Percentiles rank a stretch among this genome's conserved stretches.
Conservation (phyloP, 371 early-diverging fungal genomes). For the Actinomortierella wolfii region DNA sequence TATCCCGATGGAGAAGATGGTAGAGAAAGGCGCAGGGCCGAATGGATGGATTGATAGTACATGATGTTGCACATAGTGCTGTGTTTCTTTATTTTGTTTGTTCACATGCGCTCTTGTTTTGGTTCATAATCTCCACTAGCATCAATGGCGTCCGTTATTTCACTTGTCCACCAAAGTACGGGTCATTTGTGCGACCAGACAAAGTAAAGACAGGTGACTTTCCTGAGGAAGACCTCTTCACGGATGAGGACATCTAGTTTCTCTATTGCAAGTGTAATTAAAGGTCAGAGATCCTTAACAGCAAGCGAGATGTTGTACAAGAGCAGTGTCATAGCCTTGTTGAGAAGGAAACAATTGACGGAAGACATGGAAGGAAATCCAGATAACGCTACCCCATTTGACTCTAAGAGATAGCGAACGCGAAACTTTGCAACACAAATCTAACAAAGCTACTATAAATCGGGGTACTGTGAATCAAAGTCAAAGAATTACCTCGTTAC, state of each 20-base stretch:
- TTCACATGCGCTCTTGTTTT: slow-evolving; percentile 4
- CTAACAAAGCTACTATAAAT: too few relatives aligned
- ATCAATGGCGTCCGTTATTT: slow-evolving; percentile 84
- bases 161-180: slow-evolving; percentile 71
- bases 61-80: neutral
- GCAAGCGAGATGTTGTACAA: too few relatives aligned
- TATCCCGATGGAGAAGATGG: slow-evolving; percentile 1
- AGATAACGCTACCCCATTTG: too few relatives aligned
- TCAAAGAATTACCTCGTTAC: too few relatives aligned
- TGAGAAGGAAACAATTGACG: too few relatives aligned
- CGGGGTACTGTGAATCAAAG: too few relatives aligned
- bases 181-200: slow-evolving; percentile 89
- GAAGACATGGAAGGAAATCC: too few relatives aligned
- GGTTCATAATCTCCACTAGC: slow-evolving; percentile 26
- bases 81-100: neutral
- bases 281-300: too few relatives aligned
- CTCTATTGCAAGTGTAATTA: too few relatives aligned
- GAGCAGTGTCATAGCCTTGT: too few relatives aligned
- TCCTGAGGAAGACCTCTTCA: slow-evolving; percentile 55
- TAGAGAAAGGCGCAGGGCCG: neutral
- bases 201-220: slow-evolving; percentile 89
- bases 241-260: slow-evolving; percentile 58
- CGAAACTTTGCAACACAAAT: too few relatives aligned
- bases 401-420: too few relatives aligned
- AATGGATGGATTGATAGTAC: neutral